Evolutionary conservation across 352 stramenopile species (phyloP).

Genomic region (Phytophthora ohioensis): DNA sequence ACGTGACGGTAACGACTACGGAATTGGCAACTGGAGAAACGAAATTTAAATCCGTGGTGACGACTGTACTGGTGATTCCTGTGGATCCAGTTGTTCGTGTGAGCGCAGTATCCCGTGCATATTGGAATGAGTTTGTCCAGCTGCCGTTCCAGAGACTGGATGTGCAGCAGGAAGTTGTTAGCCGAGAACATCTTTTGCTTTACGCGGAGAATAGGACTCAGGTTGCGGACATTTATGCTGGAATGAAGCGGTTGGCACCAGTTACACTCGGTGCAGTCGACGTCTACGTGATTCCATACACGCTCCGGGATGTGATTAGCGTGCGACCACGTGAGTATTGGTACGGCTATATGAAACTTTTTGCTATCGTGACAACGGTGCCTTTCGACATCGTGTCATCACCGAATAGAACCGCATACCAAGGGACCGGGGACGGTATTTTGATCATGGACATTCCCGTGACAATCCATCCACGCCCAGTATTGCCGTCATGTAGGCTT

Average conservation of each 20-base stretch:
- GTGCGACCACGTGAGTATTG: conserved; percentile 41
- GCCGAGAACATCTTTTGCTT: conserved; percentile 51
- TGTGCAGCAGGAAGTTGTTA: conserved; percentile 37
- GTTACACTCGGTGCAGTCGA: conserved; percentile 34
- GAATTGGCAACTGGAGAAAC: conserved; percentile 48
- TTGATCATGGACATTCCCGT: conserved; percentile 50
- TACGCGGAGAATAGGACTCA: conserved; percentile 46
- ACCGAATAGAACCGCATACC: conserved; percentile 41
- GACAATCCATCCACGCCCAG: conserved; percentile 36
- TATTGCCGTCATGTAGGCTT: conserved; percentile 21
- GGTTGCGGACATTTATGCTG: conserved; percentile 52
- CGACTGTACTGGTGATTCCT: conserved; percentile 43
- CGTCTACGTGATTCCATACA: conserved; percentile 52
- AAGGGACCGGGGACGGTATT: conserved; percentile 46
- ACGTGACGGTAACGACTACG: conserved; percentile 43
- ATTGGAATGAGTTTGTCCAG: conserved; percentile 47
- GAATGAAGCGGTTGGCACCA: conserved; percentile 26
- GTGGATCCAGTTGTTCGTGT: conserved; percentile 37
- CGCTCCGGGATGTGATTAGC: conserved; percentile 31
- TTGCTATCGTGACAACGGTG: conserved; percentile 55
- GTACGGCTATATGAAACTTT: conserved; percentile 49
- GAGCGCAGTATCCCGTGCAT: conserved; percentile 23
- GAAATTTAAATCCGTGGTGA: conserved; percentile 13
- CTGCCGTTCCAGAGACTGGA: conserved; percentile 55
- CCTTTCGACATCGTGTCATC: conserved; percentile 42